Conservation (phyloP, 257 asterid species). For the Capsicum chinense region DNA sequence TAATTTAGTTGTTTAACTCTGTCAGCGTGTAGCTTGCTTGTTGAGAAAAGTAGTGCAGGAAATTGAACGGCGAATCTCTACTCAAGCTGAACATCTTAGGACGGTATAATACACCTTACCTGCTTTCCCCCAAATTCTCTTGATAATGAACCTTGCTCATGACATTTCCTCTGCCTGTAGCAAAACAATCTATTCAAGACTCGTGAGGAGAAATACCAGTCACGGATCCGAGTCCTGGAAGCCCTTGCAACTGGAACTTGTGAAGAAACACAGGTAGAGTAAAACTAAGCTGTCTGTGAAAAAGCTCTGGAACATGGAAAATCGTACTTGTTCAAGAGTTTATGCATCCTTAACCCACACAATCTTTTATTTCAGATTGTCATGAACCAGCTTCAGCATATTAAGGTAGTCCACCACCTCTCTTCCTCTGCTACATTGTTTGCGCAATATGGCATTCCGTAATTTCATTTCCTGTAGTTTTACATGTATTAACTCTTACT, state of each 20-base stretch:
- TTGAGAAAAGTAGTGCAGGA: constrained; percentile 93
- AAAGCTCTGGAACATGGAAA: neutral
- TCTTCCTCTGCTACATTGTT: constrained; percentile 3
- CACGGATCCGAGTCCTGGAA: constrained; percentile 89
- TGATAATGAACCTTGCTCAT: constrained; percentile 16
- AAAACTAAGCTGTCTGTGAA: constrained; percentile 13
- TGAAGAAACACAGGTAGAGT: constrained; percentile 75
- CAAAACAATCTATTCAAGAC: constrained; percentile 85
- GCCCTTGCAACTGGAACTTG: constrained; percentile 82
- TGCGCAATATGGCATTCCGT: neutral
- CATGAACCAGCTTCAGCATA: constrained; percentile 66
- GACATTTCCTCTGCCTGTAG: constrained; percentile 45
- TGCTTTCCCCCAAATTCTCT: constrained; percentile 1
- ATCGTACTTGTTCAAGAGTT: constrained; percentile 1
- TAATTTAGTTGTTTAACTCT: constrained; percentile 29
- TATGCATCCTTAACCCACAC: neutral
- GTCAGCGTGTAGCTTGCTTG: constrained; percentile 84
- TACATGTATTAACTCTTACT: neutral
- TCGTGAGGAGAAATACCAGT: constrained; percentile 94
- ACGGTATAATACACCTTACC: constrained; percentile 48
- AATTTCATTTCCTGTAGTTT: neutral
- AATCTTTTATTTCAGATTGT: constrained; percentile 55
- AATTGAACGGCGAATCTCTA: constrained; percentile 86
- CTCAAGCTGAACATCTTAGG: constrained; percentile 88
- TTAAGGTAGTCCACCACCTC: constrained; percentile 52